Conservation (phyloP, 2,329 filamentous ascomycete species). For the Aspergillus brasiliensis region DNA sequence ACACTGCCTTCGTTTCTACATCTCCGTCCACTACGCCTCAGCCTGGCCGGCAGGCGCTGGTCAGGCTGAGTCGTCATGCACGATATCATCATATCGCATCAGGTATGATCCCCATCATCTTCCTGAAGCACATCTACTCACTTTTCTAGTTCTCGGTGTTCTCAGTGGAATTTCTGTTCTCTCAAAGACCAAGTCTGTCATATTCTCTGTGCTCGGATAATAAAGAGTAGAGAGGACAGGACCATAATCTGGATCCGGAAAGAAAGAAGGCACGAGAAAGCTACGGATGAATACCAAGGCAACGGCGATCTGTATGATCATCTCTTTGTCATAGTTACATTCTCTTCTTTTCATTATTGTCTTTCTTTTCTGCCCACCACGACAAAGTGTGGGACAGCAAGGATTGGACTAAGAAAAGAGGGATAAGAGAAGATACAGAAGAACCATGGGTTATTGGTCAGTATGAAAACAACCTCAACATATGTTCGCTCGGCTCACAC, state of each 20-base stretch:
- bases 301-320: not conserved
- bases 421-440: not conserved
- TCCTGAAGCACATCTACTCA: not conserved
- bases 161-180: not conserved
- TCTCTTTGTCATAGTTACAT: not conserved
- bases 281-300: not conserved
- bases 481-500: slow-evolving; percentile 16
- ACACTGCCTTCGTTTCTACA: not conserved
- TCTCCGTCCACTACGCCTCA: not conserved
- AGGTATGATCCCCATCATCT: not conserved
- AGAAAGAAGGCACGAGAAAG: not conserved
- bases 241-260: not conserved
- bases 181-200: not conserved
- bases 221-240: not conserved
- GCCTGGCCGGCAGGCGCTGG: not conserved
- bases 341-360: slow-evolving; percentile 9
- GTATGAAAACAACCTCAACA: not conserved
- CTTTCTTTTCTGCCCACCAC: not conserved
- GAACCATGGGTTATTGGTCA: not conserved
- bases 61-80: not conserved
- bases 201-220: not conserved
- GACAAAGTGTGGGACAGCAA: not conserved
- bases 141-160: not conserved
- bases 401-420: not conserved
- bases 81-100: not conserved